phyloP scores from a whole-genome alignment of 305 asterid genomes.

The Solanum hybrid region DNA sequence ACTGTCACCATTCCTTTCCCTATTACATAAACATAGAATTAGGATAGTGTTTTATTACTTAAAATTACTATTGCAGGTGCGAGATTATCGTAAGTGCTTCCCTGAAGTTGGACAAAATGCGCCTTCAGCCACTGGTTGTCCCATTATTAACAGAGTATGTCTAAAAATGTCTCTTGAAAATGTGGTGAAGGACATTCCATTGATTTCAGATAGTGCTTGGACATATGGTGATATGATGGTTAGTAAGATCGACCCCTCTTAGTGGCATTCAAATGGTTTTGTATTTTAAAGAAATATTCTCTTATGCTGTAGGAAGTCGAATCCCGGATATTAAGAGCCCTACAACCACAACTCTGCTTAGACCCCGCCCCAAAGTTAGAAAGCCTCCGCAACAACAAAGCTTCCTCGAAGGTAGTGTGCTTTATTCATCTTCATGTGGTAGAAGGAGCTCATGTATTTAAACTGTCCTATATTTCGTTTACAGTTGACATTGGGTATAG shows the following conservation, averaged over 20 bases:
- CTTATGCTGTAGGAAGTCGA: slow-evolving; percentile 80
- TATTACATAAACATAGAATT: neutral
- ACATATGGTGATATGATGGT: slow-evolving; percentile 98
- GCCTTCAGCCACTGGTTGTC: slow-evolving; percentile 42
- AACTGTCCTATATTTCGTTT: slow-evolving; percentile 11
- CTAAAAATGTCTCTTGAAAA: slow-evolving; percentile 88
- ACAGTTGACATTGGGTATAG: slow-evolving; percentile 66
- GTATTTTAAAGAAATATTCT: slow-evolving; percentile 20
- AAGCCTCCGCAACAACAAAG: slow-evolving; percentile 40
- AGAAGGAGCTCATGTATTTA: slow-evolving; percentile 6
- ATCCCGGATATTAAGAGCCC: slow-evolving; percentile 82
- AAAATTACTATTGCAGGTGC: slow-evolving; percentile 43
- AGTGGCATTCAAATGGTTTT: slow-evolving; percentile 6
- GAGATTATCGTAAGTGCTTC: slow-evolving; percentile 68
- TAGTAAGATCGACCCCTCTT: slow-evolving; percentile 23
- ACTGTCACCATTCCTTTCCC: neutral
- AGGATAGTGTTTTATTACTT: neutral
- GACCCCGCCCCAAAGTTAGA: slow-evolving; percentile 73
- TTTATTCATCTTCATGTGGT: slow-evolving; percentile 3
- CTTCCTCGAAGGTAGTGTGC: slow-evolving; percentile 45
- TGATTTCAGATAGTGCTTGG: slow-evolving; percentile 77
- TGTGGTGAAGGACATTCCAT: slow-evolving; percentile 88
- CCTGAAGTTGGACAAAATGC: slow-evolving; percentile 41
- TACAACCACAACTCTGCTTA: slow-evolving; percentile 79
- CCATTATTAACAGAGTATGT: slow-evolving; percentile 49